phyloP scores from a whole-genome alignment of 106 monocot species.

The Allium cepa region DNA sequence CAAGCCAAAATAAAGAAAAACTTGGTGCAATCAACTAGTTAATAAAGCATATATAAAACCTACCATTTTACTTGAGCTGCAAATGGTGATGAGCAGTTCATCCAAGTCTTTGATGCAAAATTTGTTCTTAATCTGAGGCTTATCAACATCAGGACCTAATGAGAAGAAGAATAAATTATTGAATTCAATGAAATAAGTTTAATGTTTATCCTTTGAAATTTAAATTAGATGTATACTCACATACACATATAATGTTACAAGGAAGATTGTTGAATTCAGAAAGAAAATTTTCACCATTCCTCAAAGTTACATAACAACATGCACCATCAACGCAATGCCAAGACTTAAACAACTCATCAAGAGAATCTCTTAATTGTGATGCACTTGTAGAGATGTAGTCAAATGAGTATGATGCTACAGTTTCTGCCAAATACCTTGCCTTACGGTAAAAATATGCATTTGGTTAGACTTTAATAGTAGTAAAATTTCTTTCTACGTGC shows the following conservation, averaged over 20 bases:
- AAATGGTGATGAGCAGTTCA: conserved; percentile 45
- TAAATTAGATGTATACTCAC: conserved; percentile 17
- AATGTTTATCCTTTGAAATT: not conserved
- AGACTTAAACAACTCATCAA: conserved; percentile 12
- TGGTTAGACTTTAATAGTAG: not conserved
- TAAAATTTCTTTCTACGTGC: not conserved
- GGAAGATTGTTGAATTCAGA: conserved; percentile 19
- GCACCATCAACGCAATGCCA: conserved; percentile 15
- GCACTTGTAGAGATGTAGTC: conserved; percentile 16
- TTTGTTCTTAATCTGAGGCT: conserved; percentile 7
- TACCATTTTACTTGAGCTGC: conserved; percentile 58
- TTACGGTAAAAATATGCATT: conserved; percentile 5
- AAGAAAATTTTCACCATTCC: conserved; percentile 25
- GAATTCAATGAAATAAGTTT: not conserved
- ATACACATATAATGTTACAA: conserved; percentile 29
- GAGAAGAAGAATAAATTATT: conserved; percentile 1
- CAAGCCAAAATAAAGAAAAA: not conserved
- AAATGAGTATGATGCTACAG: conserved; percentile 20
- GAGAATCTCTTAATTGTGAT: conserved; percentile 10
- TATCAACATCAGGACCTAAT: conserved; percentile 28
- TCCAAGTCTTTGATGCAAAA: conserved; percentile 42
- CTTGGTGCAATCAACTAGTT: not conserved
- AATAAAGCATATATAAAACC: not conserved
- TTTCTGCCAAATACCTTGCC: conserved; percentile 28
- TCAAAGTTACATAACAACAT: conserved; percentile 41